Conservation (phyloP, 495 filamentous ascomycete genomes). For the Podospora conica region DNA sequence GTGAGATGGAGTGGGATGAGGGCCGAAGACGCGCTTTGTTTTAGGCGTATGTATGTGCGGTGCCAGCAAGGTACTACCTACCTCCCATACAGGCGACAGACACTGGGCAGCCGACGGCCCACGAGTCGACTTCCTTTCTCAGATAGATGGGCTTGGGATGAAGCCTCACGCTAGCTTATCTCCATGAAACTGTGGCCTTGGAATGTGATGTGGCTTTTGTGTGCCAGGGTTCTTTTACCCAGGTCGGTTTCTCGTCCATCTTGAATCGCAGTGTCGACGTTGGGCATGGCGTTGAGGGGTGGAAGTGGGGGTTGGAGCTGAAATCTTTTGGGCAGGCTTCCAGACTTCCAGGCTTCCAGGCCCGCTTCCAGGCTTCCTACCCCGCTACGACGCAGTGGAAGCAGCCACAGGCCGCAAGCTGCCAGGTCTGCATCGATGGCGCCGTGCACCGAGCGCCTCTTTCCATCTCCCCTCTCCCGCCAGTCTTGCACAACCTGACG, state of each 20-base stretch:
- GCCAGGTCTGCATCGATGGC: neutral
- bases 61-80: neutral
- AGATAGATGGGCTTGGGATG: neutral
- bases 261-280: neutral
- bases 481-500: neutral
- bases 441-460: neutral
- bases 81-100: neutral
- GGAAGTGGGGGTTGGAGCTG: neutral
- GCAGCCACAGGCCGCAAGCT: neutral
- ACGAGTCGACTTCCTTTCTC: constrained; percentile 12
- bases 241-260: neutral
- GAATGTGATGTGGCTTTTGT: neutral
- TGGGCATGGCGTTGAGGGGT: neutral
- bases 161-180: constrained; percentile 10
- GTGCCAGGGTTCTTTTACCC: neutral
- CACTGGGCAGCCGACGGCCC: neutral
- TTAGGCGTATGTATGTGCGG: no score
- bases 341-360: neutral
- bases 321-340: no score
- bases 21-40: constrained; percentile 4
- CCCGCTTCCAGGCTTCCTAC: neutral
- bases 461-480: no score
- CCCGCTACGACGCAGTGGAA: neutral
- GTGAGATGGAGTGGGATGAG: constrained; percentile 14
- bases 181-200: neutral